Base-by-base conservation (phyloP, 768 basidiomycete genomes). In the Russula olivacea region DNA sequence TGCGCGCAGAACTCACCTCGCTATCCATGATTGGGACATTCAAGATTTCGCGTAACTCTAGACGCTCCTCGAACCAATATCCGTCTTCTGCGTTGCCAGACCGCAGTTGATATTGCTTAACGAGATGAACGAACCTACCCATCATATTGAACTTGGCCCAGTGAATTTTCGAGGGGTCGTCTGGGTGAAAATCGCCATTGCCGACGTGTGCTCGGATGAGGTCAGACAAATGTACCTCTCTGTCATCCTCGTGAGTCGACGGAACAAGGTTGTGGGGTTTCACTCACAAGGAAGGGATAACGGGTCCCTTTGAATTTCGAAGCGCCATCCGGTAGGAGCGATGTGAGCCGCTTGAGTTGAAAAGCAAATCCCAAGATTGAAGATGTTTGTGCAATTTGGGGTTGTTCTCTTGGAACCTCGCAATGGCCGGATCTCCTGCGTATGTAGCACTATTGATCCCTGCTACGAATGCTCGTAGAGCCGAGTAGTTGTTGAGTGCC, bases 101-200 rank as follows among this genome's bases (percentile, higher is more conserved):
- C 63, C 89, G 84, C 11, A 82, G 75, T 74, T 96, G 93, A 69
- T 88, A 93, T 64, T 88, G 83, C 0, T 81, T 80, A 7, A 93
- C 88, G 69, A 82, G 85, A 55, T 83, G 81, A 60, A 96, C 85
- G 69, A 94, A 93, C 63, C 86, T 82, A 34, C 88, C 94, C 78
- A 98, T 89, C 83, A 93, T 88, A 67, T 88, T 89, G 74, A 90
- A 97, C 75, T 98, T 98, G 30, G 88, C 91, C 96, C 96, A 98
- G 70, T 98, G 93, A 58, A 98, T 89, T 71, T 85, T 85, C 45
- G 73, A 77, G 4, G 84, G 78, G 69, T 91, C 87, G 23, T 81
- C 76, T 8, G 84, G 76, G 65, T 83, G 82, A 65, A 83, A 80
- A 68, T 95, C 91, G 2, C 79, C 78, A 64, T 96, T 94, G 61